Evolutionary conservation across 345 rosid species (phyloP), one percentile per base, ranked within the genome.

Genomic region (Theobroma cacao): DNA sequence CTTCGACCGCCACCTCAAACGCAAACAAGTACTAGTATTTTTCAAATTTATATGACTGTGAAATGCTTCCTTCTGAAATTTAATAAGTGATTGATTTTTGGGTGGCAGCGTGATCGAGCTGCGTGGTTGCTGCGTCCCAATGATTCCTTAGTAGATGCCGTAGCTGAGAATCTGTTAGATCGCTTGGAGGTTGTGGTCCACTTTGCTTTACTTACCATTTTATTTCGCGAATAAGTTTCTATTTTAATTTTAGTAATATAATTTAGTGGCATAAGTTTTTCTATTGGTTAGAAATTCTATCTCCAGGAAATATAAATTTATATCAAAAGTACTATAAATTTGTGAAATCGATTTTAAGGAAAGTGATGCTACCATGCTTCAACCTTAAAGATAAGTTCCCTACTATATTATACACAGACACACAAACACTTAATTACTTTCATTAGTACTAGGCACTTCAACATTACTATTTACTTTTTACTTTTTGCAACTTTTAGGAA

Each of bases 71-170:
- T 56, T 31, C 43, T 33, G 47, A 64, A 33, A 14, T 6, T 1
- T 31, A 1, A 56, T 26, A 63, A 11, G n/a, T 64, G 36, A n/a
- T 81, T 66, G 56, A n/a, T 73, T 77, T 48, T 38, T 77, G 80
- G 82, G 73, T 66, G 82, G 86, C 87, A 94, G 99, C 98, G 99
- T 63, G 99, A 94, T 69, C 89, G 99, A 84, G 95, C 99, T 47
- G 97, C 99, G 12, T 96, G 99, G 99, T 83, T 91, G 76, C 87
- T 81, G 90, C 84, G 87, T 38, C 81, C 90, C 26, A 79, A 85
- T 48, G 95, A 96, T 80, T 79, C 89, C 18, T 90, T 94, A 76
- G 80, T 90, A n/a, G 90, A 94, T 63, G 91, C 97, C 65, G 99
- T 94, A 79, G 98, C 99, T 3, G 97, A 94, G 76, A 94, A 94